These are phyloP conservation scores for Huiozyma naganishii DNA, from an alignment of 805 yeast genomes.

Conservation along the genomic window DNA sequence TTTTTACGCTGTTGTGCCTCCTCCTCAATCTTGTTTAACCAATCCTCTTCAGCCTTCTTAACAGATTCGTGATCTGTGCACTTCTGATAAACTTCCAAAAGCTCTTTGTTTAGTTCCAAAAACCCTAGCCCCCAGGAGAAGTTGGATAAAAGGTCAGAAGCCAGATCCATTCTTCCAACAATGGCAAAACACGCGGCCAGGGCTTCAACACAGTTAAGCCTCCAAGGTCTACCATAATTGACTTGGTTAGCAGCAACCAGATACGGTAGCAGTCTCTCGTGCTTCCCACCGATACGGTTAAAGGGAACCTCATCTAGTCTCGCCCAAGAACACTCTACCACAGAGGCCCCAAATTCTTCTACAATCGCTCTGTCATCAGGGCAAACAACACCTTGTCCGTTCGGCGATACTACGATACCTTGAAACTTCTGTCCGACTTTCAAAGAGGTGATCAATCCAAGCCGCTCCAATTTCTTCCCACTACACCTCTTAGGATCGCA, in stretches of 20 bases:
- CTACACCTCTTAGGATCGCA: slow-evolving; percentile 97
- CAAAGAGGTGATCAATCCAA: slow-evolving; percentile 70
- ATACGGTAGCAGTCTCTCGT: slow-evolving; percentile 82
- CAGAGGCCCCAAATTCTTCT: slow-evolving; percentile 82
- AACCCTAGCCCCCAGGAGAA: slow-evolving; percentile 94
- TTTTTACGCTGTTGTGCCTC: slow-evolving; percentile 56
- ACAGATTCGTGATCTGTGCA: slow-evolving; percentile 79
- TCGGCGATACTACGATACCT: slow-evolving; percentile 88
- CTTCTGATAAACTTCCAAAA: slow-evolving; percentile 58
- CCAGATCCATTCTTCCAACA: slow-evolving; percentile 87
- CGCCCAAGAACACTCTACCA: slow-evolving; percentile 98
- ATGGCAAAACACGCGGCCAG: slow-evolving; percentile 94
- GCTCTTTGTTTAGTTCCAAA: slow-evolving; percentile 67
- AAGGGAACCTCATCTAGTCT: slow-evolving; percentile 95
- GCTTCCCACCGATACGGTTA: slow-evolving; percentile 77
- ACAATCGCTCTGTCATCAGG: slow-evolving; percentile 76
- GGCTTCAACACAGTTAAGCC: slow-evolving; percentile 92
- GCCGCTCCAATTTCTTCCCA: slow-evolving; percentile 84
- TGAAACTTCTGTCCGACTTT: slow-evolving; percentile 89
- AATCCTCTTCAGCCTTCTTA: slow-evolving; percentile 56
- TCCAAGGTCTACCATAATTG: slow-evolving; percentile 94
- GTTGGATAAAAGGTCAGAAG: slow-evolving; percentile 58
- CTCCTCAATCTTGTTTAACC: slow-evolving; percentile 57
- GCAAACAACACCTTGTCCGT: slow-evolving; percentile 81
- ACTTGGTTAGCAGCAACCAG: slow-evolving; percentile 95